Conservation (phyloP, 768 basidiomycete genomes). For the Leccinum uliginosum region DNA sequence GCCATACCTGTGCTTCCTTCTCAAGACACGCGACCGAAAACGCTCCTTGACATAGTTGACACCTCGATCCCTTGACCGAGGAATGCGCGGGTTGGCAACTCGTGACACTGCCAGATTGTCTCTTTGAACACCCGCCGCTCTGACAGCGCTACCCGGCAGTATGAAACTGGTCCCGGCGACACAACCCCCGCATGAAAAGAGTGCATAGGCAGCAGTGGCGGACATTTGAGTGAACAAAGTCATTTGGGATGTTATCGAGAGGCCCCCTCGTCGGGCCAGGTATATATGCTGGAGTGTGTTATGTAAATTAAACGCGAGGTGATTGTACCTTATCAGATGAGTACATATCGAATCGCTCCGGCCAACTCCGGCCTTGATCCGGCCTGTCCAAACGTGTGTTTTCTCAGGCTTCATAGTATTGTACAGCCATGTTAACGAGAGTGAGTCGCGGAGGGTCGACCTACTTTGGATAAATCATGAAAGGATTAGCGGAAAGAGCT, state of each 20-base stretch:
- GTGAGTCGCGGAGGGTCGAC: not conserved
- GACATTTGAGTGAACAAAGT: not conserved
- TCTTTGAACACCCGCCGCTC: not conserved
- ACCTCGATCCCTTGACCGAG: not conserved
- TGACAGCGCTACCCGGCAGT: not conserved
- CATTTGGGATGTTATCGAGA: not conserved
- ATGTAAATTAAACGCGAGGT: too few relatives aligned
- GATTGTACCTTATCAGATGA: too few relatives aligned
- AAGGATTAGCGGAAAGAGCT: not conserved
- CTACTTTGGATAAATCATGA: not conserved
- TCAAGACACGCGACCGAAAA: not conserved
- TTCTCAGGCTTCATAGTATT: not conserved
- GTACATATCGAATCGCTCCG: too few relatives aligned
- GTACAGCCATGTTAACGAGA: not conserved
- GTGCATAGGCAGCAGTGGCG: not conserved
- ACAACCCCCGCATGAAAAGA: constrained; percentile 5
- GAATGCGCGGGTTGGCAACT: not conserved
- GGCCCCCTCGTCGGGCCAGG: not conserved
- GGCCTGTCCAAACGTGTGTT: too few relatives aligned
- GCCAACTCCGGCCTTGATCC: not conserved
- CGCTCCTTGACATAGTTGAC: not conserved
- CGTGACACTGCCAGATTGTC: not conserved
- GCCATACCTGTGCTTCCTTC: not conserved
- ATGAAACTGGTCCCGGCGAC: not conserved
- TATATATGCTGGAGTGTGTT: not conserved